phyloP scores from a whole-genome alignment of 2,329 filamentous ascomycete genomes.

The Aspergillus jensenii region DNA sequence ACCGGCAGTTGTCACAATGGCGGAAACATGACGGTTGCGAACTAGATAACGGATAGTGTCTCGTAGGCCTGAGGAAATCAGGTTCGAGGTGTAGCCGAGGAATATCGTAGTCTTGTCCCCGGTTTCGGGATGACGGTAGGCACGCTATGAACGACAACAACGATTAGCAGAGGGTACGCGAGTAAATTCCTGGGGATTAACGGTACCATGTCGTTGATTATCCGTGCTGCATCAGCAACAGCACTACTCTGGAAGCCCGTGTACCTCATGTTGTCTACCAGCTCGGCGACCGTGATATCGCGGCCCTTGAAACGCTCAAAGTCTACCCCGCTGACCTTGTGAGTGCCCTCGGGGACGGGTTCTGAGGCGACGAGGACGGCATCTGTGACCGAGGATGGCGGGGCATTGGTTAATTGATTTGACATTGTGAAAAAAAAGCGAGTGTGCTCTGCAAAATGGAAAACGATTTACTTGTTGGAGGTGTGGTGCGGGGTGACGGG shows the following conservation, averaged over 20 bases:
- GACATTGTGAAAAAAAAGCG: conserved; percentile 8
- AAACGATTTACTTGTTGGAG: no score
- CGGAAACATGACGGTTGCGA: conserved; percentile 86
- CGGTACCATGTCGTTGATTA: conserved; percentile 91
- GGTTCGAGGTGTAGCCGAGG: conserved; percentile 93
- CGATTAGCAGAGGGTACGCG: not conserved
- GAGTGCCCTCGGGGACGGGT: conserved; percentile 67
- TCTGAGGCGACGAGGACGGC: conserved; percentile 84
- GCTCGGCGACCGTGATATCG: conserved; percentile 79
- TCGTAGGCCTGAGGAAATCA: conserved; percentile 92
- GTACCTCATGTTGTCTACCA: conserved; percentile 75
- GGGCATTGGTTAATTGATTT: conserved; percentile 24
- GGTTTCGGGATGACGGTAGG: conserved; percentile 78
- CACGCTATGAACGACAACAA: conserved; percentile 53
- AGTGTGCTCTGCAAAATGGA: not conserved
- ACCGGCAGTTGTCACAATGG: conserved; percentile 91
- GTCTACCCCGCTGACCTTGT: conserved; percentile 84
- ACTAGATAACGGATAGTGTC: conserved; percentile 91
- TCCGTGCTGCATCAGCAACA: conserved; percentile 81
- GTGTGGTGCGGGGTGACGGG: not conserved
- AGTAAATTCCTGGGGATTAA: not conserved
- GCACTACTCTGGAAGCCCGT: conserved; percentile 85
- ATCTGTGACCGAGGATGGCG: conserved; percentile 65
- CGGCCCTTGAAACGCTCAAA: conserved; percentile 74
- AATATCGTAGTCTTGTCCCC: conserved; percentile 86